Evolutionary conservation across 768 basidiomycete species (phyloP), one percentile per base, ranked within the genome.

Genomic region (Suillus decipiens): DNA sequence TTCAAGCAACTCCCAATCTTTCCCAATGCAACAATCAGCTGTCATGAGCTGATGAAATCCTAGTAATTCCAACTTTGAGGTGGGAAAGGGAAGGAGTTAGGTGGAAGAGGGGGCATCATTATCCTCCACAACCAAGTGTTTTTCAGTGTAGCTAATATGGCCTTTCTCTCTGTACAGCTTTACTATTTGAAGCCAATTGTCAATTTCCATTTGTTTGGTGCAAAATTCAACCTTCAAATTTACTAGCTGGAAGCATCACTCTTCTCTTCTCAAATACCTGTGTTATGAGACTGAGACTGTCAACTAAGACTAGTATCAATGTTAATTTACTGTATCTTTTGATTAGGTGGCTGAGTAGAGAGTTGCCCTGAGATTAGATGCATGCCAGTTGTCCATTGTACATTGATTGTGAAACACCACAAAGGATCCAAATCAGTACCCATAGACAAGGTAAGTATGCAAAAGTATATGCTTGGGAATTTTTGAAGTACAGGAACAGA

Each of bases 1-100:
- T 81, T 90, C 62, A 89, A 72, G 70, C 89, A 87, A 9, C 79
- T 76, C 71, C 79, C 47, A 80, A 66, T 89, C 86, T 59, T 71
- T 74, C 37, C 75, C 74, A 3, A 75, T 72, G 1, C 75, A 75
- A 6, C 76, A 73, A 8, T 73, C 73, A 17, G 70, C 70, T 4
- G 73, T 67, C 0, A 73, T 61, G 24, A 71, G 48, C 42, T 3
- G 66, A 45, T 59, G 58, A 33, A 60, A 22, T 14, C 39, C 59
- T 4, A 63, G 36, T 53, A 45, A 37, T 36, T 41, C 56, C 5
- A 39, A 57, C 39, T 57, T 59, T 59, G 12, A 80, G 79, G n/a
- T 61, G 33, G 57, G 48, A 37, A 50, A 15, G 1, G 62, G 60
- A 50, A 48, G 36, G 60, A 31, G 22, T 61, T 64, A 45, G n/a